phyloP scores from a whole-genome alignment of 108 stramenopile species.

The Cylindrotheca closterium region DNA sequence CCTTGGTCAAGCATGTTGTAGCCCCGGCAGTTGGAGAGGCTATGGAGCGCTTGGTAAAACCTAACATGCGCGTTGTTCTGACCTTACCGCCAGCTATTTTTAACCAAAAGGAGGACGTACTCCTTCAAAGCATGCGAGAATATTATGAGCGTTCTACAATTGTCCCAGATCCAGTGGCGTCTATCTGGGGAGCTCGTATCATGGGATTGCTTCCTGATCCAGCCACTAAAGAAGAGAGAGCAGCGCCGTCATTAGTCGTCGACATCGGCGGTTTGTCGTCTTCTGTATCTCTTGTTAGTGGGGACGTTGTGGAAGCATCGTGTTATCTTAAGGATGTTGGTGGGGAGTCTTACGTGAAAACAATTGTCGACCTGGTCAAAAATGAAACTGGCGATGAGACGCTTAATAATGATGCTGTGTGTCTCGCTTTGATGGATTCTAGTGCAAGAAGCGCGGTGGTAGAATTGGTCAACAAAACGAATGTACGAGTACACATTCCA shows the following conservation, averaged over 20 bases:
- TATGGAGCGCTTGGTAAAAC: constrained; percentile 29
- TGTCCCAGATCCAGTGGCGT: constrained; percentile 73
- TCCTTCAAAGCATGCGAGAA: constrained; percentile 30
- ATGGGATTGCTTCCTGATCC: constrained; percentile 45
- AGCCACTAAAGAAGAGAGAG: constrained; percentile 22
- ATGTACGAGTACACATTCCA: constrained; percentile 65
- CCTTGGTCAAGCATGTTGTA: constrained; percentile 35
- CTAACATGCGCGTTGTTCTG: constrained; percentile 30
- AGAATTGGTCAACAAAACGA: constrained; percentile 61
- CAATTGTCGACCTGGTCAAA: constrained; percentile 46
- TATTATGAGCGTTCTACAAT: constrained; percentile 21
- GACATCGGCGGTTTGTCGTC: constrained; percentile 69
- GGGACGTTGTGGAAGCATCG: constrained; percentile 41
- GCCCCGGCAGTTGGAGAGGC: constrained; percentile 33
- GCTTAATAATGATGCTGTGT: constrained; percentile 27
- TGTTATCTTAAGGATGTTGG: constrained; percentile 48
- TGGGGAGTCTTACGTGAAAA: constrained; percentile 64
- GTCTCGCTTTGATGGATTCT: constrained; percentile 28
- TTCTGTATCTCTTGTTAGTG: constrained; percentile 49
- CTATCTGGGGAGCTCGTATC: constrained; percentile 66
- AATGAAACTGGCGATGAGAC: constrained; percentile 23
- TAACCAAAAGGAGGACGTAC: constrained; percentile 20
- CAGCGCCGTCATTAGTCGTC: constrained; percentile 46
- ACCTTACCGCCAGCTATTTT: constrained; percentile 33
- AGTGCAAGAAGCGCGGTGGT: constrained; percentile 37